Base-by-base conservation (phyloP, 371 early-diverging fungal genomes). In the Chytridiales sp. region DNA sequence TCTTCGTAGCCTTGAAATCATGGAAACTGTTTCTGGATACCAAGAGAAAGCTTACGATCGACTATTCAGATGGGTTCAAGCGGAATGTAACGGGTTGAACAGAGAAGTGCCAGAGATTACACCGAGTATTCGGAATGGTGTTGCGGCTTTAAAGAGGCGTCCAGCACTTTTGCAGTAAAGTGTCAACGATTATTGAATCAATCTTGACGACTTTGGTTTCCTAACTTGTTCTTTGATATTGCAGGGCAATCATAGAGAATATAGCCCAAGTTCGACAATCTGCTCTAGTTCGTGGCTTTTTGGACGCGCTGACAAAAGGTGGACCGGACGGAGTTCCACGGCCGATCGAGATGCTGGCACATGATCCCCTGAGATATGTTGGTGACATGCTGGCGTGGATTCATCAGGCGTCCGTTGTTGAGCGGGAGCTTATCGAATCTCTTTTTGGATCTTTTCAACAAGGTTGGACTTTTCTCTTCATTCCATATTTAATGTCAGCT, bases 361-460 rank as follows among this genome's bases (percentile, higher is more conserved):
- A 89, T 46, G 95, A 97, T 63, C 89, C 95, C 1, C 66, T 89
- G 54, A 78, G 94, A 30, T 95, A 94, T 63, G 82, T 89, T 47
- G 95, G 95, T 9, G 97, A 95, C 60, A 93, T 95, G 90, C 72
- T 95, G 13, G 95, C 95, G 0, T 97, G 95, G 95, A 67, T 94
- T 0, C 97, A 97, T 78, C 94, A 94, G 74, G 86, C 93, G 0
- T 82, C 85, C 35, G 93, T 92, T 8, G 80, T 85, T 24, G 96
- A 94, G 72, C 79, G 85, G 19, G 96, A 96, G 69, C 85, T 93
- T 69, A 70, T 94, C 26, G 91, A 94, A 58, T 80, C 83, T 31
- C 64, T 93, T 39, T 79, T 93, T 42, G 47, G 68, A 54, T 32
- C 56, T 62, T 47, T 19, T 46, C 46, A 34, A 61, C 36, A 9